Conservation (phyloP, 352 stramenopile species). For the Phytopythium litorale region DNA sequence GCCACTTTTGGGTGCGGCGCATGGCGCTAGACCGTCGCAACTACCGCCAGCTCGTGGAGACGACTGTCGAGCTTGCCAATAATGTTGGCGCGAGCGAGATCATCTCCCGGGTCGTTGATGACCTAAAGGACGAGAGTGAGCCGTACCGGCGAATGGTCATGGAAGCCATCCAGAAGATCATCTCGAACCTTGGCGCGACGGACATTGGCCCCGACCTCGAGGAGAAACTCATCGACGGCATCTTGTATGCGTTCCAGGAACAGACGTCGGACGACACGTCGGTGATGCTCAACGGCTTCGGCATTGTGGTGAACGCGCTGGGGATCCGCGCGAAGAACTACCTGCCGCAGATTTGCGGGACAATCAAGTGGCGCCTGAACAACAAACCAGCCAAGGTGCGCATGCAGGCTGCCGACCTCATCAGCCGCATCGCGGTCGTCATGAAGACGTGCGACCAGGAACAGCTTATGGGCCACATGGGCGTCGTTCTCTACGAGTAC, state of each 20-base stretch:
- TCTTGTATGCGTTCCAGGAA: conserved; percentile 99
- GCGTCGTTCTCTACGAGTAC: conserved; percentile 99
- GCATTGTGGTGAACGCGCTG: conserved; percentile 97
- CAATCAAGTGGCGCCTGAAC: conserved; percentile 99
- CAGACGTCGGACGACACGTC: conserved; percentile 92
- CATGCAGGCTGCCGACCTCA: conserved; percentile 99
- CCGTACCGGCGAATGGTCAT: conserved; percentile 99
- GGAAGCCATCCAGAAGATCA: conserved; percentile 98
- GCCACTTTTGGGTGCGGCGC: conserved; percentile 98
- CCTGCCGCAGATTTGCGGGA: conserved; percentile 97
- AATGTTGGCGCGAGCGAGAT: conserved; percentile 99
- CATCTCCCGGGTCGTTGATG: conserved; percentile 96
- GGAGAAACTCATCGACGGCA: conserved; percentile 99
- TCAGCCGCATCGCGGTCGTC: conserved; percentile 97
- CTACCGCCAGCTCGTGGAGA: conserved; percentile 98
- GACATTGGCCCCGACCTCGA: conserved; percentile 97
- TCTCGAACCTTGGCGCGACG: conserved; percentile 95
- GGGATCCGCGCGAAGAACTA: conserved; percentile 98
- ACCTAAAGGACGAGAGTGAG: conserved; percentile 99
- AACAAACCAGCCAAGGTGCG: conserved; percentile 98
- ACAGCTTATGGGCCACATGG: conserved; percentile 98
- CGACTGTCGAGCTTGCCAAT: conserved; percentile 97
- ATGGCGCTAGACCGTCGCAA: conserved; percentile 98
- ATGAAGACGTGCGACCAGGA: conserved; percentile 99
- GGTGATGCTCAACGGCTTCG: conserved; percentile 98